phyloP scores from a whole-genome alignment of 2,329 filamentous ascomycete genomes.

The Bisporella sp. region DNA sequence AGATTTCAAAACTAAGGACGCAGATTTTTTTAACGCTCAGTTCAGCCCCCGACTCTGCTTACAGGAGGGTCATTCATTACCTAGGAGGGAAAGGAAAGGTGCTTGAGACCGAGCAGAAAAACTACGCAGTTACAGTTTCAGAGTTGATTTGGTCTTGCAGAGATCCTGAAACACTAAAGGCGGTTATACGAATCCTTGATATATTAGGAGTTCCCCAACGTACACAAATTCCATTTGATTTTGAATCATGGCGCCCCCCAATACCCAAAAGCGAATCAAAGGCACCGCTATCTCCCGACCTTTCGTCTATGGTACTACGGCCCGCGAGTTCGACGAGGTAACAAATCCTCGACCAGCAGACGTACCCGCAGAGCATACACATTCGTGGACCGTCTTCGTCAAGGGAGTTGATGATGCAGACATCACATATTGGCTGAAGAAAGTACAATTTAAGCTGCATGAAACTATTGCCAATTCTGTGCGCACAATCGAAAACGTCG shows the following conservation, averaged over 20 bases:
- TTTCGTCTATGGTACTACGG: slow-evolving; percentile 73
- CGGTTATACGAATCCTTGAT: too few relatives aligned
- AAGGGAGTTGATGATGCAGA: slow-evolving; percentile 84
- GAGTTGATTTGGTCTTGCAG: too few relatives aligned
- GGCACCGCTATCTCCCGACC: slow-evolving; percentile 57
- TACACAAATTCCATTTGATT: neutral
- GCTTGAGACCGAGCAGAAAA: too few relatives aligned
- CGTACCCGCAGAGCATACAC: slow-evolving; percentile 85
- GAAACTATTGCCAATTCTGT: slow-evolving; percentile 92
- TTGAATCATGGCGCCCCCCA: slow-evolving; percentile 50
- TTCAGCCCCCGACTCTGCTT: too few relatives aligned
- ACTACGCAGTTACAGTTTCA: too few relatives aligned
- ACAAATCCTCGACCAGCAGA: slow-evolving; percentile 70
- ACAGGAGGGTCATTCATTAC: too few relatives aligned
- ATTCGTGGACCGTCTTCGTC: slow-evolving; percentile 94
- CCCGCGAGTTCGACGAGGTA: slow-evolving; percentile 68
- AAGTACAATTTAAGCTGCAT: slow-evolving; percentile 97
- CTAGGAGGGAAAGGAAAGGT: too few relatives aligned
- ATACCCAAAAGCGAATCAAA: slow-evolving; percentile 55
- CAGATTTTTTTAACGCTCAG: too few relatives aligned
- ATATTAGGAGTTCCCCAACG: neutral
- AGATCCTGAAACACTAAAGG: too few relatives aligned
- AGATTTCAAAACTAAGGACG: too few relatives aligned
- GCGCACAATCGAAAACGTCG: slow-evolving; percentile 70
- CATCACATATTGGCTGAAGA: slow-evolving; percentile 91